These are phyloP conservation scores for Gypsophila paniculata DNA, from an alignment of 179 eudicot genomes.

Conservation along the genomic window DNA sequence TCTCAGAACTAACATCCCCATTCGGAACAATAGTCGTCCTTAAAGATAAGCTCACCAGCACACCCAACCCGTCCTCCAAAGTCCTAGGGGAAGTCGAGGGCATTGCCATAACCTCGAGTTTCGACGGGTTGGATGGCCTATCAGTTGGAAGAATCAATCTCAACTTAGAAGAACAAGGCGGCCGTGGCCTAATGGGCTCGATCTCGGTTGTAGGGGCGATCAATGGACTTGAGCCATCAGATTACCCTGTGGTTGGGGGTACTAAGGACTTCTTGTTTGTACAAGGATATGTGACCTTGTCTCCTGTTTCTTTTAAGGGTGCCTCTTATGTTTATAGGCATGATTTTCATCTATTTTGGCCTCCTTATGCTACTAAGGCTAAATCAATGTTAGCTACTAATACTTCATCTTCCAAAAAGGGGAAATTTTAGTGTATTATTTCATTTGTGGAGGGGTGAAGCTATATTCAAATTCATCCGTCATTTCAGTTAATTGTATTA, in stretches of 20 bases:
- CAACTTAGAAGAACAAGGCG: constrained; percentile 7
- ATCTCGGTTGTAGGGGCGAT: constrained; percentile 21
- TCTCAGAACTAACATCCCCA: constrained; percentile 26
- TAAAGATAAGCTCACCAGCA: constrained; percentile 18
- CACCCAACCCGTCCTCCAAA: constrained; percentile 7
- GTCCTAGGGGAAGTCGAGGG: constrained; percentile 11
- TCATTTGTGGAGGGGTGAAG: too few relatives aligned
- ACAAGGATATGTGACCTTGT: constrained; percentile 25
- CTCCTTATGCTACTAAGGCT: constrained; percentile 19
- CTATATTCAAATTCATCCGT: too few relatives aligned
- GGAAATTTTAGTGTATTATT: too few relatives aligned
- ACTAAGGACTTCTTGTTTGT: constrained; percentile 29
- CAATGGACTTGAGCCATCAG: constrained; percentile 17
- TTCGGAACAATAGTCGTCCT: constrained; percentile 25
- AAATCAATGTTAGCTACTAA: too few relatives aligned
- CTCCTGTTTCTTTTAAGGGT: constrained; percentile 24
- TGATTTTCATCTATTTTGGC: constrained; percentile 27
- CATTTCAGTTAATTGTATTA: too few relatives aligned
- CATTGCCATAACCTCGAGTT: constrained; percentile 26
- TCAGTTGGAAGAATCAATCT: constrained; percentile 18
- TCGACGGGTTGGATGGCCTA: constrained; percentile 22
- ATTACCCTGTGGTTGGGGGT: constrained; percentile 27
- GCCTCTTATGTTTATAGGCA: constrained; percentile 26
- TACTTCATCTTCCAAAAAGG: too few relatives aligned
- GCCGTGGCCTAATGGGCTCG: constrained; percentile 17